Evolutionary conservation across 805 yeast species (phyloP), one percentile per base, ranked within the genome.

Genomic region (Komagataella populi): DNA sequence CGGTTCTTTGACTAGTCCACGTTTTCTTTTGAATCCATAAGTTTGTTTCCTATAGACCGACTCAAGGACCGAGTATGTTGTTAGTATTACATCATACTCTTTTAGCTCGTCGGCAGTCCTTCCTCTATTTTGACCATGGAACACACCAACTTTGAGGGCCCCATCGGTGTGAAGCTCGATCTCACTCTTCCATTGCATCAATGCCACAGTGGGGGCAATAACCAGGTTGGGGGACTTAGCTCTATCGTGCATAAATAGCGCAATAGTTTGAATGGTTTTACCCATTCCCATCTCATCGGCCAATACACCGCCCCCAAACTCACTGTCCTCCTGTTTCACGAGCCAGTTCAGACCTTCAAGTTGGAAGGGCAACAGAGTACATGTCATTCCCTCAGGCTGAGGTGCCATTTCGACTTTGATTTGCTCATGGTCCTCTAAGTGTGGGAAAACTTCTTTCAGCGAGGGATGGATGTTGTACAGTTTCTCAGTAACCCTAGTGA

Each of bases 211-310:
- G 0, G 99, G 99, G 0, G 97, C 98, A 17, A 93, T 85, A 4
- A 93, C 98, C 54, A 93, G 69, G 56, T 83, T 87, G 7, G 97
- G 97, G 8, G 78, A 69, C 56, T 80, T 82, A 0, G 70, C 60
- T 49, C 73, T 62, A 63, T 88, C 95, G 48, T 73, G 65, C 80
- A 90, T 79, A 61, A 93, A 78, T 47, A 93, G 67, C 0, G 95
- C 93, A 55, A 93, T 91, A 44, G 96, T 91, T 67, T 93, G 99
- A 49, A 93, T 90, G 0, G 99, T 93, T 60, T 93, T 93, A 55
- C 99, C 99, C 98, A 93, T 91, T 44, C 99, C 99, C 99, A 93
- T 93, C 67, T 93, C 99, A 70, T 93, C 99, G 4, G 99, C 98
- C 48, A 93, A 70, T 7, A 93, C 83, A 14, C 98, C 99, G 23